Evolutionary conservation across 805 yeast genomes (phyloP), one percentile per base, ranked within the genome.

Genomic region (Brettanomyces custersianus): DNA sequence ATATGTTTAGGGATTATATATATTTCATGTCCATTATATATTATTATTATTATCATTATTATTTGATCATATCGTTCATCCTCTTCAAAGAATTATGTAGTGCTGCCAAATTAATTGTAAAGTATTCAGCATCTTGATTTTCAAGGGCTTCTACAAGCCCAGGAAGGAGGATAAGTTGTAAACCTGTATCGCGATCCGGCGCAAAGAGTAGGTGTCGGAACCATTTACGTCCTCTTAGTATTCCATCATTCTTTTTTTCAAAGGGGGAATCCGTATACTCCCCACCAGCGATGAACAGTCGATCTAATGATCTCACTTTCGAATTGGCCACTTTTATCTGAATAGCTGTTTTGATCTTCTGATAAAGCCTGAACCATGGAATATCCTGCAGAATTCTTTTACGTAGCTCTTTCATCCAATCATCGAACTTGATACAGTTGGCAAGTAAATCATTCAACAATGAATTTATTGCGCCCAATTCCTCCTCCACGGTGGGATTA

Each of bases 321-420:
- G 62, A 59, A 44, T 79, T 78, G 5, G 72, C 58, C 20, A 71
- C 52, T 38, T 78, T 71, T 38, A 80, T 62, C 37, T 70, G 68
- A 12, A 80, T 68, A 34, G 76, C 78, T 4, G 77, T 63, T 34
- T 61, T 66, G 25, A 83, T 49, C 54, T 85, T 85, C 43, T 65
- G 70, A 44, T 65, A 68, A 35, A 69, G 59, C 42, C 69, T 64
- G 61, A 79, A 85, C 87, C 95, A 81, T 1, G 96, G 87, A 47
- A 72, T 80, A 46, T 85, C 96, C 29, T 67, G 60, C 1, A 66
- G 56, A 37, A 77, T 71, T 23, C 69, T 65, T 2, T 59, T 56
- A 42, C 74, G 76, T 20, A 84, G 62, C 2, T 15, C 15, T n/a
- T 38, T 41, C 38, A 52, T 25, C 3, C 34, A 38, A 1, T 22